These are phyloP conservation scores for Tephrocybe rancida DNA, from an alignment of 768 basidiomycete genomes.

Conservation along the genomic window DNA sequence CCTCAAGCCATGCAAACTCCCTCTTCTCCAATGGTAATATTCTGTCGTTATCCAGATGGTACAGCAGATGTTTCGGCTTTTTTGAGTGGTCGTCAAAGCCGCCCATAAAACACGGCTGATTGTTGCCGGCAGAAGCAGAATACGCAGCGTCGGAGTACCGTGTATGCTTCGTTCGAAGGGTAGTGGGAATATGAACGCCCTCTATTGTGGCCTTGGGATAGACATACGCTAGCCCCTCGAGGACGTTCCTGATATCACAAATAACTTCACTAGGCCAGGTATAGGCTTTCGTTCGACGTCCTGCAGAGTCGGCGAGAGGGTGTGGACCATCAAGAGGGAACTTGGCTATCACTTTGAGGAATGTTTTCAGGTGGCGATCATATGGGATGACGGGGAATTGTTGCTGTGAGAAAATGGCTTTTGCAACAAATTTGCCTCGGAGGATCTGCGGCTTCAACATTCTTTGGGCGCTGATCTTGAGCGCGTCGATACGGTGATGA, in stretches of 20 bases:
- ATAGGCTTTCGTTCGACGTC: neutral
- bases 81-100: neutral
- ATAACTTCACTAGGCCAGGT: constrained; percentile 13
- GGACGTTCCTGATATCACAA: constrained; percentile 13
- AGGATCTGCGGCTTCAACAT: constrained; percentile 22
- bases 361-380: constrained; percentile 23
- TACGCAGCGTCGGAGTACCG: constrained; percentile 5
- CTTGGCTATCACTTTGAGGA: constrained; percentile 23
- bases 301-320: neutral
- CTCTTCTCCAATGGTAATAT: constrained; percentile 12
- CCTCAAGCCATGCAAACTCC: constrained; percentile 27
- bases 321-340: constrained; percentile 8
- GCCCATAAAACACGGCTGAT: constrained; percentile 15
- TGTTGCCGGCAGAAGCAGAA: constrained; percentile 4
- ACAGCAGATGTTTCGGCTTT: neutral
- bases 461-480: constrained; percentile 11
- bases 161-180: constrained; percentile 19
- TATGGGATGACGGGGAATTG: constrained; percentile 26
- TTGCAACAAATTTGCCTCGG: constrained; percentile 12
- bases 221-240: constrained; percentile 15
- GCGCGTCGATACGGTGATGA: constrained; percentile 15
- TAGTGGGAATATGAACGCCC: neutral
- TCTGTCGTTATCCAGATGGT: neutral
- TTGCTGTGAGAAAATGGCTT: constrained; percentile 17
- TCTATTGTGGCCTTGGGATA: constrained; percentile 2